phyloP scores from a whole-genome alignment of 768 basidiomycete species.

The Tephrocybe sp. region DNA sequence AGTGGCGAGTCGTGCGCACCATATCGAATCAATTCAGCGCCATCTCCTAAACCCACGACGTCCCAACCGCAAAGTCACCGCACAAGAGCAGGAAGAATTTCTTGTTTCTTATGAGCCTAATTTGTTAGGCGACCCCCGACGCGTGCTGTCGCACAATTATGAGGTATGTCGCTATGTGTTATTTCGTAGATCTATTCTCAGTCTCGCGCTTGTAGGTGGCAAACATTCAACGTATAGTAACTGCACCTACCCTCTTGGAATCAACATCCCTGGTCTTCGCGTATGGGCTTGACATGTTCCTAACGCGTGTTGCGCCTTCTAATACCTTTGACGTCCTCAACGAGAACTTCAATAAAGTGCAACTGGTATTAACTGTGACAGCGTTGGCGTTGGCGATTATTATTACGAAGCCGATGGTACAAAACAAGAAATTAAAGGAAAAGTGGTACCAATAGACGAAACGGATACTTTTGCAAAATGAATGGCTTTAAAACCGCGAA shows the following conservation, averaged over 20 bases:
- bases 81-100: slow-evolving; percentile 80
- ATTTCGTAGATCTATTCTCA: background rate
- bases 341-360: slow-evolving; percentile 90
- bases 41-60: slow-evolving; percentile 80
- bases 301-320: slow-evolving; percentile 81
- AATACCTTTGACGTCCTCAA: slow-evolving; percentile 90
- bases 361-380: slow-evolving; percentile 79
- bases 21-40: slow-evolving; percentile 72
- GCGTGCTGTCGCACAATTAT: slow-evolving; percentile 49
- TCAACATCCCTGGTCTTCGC: slow-evolving; percentile 88
- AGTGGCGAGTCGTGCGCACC: slow-evolving; percentile 79
- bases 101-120: slow-evolving; percentile 83
- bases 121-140: slow-evolving; percentile 64
- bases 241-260: slow-evolving; percentile 84
- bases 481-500: too few relatives aligned
- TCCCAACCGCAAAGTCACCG: slow-evolving; percentile 70
- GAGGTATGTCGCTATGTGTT: slow-evolving; percentile 27
- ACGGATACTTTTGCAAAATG: too few relatives aligned
- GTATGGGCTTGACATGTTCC: slow-evolving; percentile 87
- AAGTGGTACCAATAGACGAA: slow-evolving; percentile 57
- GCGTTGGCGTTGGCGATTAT: slow-evolving; percentile 73
- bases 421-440: slow-evolving; percentile 60
- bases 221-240: slow-evolving; percentile 63
- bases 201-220: slow-evolving; percentile 50
- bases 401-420: slow-evolving; percentile 81